phyloP scores from a whole-genome alignment of 495 filamentous ascomycete genomes.

The Annulohypoxylon moriforme region DNA sequence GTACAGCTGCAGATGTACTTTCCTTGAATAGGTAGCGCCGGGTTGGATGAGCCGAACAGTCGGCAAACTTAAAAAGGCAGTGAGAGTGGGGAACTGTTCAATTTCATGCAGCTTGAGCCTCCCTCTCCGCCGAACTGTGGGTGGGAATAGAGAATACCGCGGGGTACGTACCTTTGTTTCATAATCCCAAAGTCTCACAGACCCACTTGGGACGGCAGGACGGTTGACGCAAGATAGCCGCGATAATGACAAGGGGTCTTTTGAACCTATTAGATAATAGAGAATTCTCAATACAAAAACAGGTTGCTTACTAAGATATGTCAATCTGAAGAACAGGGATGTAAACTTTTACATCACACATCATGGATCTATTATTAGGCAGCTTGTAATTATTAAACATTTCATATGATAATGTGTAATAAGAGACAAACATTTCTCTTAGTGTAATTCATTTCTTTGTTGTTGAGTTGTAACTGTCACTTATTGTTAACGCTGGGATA shows the following conservation, averaged over 20 bases:
- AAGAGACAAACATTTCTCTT: background rate
- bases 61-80: conserved; percentile 46
- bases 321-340: conserved; percentile 18
- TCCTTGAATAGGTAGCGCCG: conserved; percentile 37
- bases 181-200: conserved; percentile 24
- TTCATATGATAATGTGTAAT: background rate
- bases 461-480: background rate
- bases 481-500: no score
- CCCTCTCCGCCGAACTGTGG: conserved; percentile 30
- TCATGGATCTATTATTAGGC: conserved; percentile 23
- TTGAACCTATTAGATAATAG: conserved; percentile 9
- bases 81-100: conserved; percentile 38
- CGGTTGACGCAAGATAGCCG: conserved; percentile 46
- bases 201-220: conserved; percentile 30
- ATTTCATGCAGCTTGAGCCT: conserved; percentile 48
- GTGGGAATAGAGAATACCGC: conserved; percentile 28
- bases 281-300: background rate
- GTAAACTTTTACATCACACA: background rate
- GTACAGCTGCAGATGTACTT: conserved; percentile 42
- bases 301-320: conserved; percentile 32
- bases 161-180: conserved; percentile 44
- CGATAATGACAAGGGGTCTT: conserved; percentile 32
- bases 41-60: conserved; percentile 45
- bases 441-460: background rate
- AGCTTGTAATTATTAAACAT: background rate